These are phyloP conservation scores for Verbascum thapsus DNA, from an alignment of 257 asterid genomes.

Conservation along the genomic window DNA sequence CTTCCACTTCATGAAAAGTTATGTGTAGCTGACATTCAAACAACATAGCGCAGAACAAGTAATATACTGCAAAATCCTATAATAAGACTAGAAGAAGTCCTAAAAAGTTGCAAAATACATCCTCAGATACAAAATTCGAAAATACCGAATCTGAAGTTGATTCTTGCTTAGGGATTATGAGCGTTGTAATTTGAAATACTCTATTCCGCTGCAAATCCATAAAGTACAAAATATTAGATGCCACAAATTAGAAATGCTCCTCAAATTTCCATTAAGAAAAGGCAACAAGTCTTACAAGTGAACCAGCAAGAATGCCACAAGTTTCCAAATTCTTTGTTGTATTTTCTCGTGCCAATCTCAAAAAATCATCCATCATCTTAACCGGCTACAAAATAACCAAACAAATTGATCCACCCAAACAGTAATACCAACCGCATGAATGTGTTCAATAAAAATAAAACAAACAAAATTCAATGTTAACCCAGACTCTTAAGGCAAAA, in stretches of 20 bases:
- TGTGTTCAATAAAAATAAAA: background rate
- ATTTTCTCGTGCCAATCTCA: constrained; percentile 52
- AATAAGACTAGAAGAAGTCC: too few species aligned
- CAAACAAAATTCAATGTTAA: background rate
- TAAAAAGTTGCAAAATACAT: constrained; percentile 15
- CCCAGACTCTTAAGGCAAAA: background rate
- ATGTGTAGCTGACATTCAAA: background rate
- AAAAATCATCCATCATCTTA: constrained; percentile 56
- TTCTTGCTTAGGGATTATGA: constrained; percentile 65
- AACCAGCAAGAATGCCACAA: constrained; percentile 64
- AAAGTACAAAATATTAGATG: constrained; percentile 28
- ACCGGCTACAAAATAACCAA: constrained; percentile 42
- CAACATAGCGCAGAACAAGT: background rate
- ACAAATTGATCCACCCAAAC: background rate
- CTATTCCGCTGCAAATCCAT: constrained; percentile 48
- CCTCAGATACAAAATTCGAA: background rate
- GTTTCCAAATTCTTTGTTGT: constrained; percentile 54
- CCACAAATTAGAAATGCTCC: background rate
- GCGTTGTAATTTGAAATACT: constrained; percentile 53
- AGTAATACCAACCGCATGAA: background rate
- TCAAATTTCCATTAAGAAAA: constrained; percentile 11
- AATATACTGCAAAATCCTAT: too few species aligned
- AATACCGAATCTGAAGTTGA: constrained; percentile 61
- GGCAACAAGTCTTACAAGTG: constrained; percentile 40
- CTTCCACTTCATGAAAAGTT: background rate